A percentile compares a stretch with the other conserved stretches of the same genome.
phyloP scores from a whole-genome alignment of 176 grass and related monocot species.

The Eleusine indica region DNA sequence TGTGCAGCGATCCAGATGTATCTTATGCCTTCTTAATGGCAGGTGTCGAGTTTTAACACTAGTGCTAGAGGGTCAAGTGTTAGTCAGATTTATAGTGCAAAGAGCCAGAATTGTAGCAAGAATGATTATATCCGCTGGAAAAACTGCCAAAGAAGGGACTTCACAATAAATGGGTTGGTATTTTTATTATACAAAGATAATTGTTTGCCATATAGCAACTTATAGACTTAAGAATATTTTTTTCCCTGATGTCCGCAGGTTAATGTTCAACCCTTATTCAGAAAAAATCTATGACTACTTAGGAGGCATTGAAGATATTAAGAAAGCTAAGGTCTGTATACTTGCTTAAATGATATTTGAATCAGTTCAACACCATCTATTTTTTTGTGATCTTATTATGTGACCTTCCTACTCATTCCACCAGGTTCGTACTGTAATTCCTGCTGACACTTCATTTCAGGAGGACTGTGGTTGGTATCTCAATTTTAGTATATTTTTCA shows the following conservation, averaged over 20 bases:
- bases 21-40: slow-evolving; percentile 31
- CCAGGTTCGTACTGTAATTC: slow-evolving; percentile 87
- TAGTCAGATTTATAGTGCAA: slow-evolving; percentile 42
- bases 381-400: slow-evolving; percentile 18
- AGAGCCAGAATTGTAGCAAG: slow-evolving; percentile 61
- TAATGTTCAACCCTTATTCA: slow-evolving; percentile 96
- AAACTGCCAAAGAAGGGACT: slow-evolving; percentile 85
- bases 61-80: slow-evolving; percentile 49
- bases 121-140: slow-evolving; percentile 87
- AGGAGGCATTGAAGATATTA: slow-evolving; percentile 89
- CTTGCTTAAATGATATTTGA: slow-evolving; percentile 43
- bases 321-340: slow-evolving; percentile 71
- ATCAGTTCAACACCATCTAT: slow-evolving; percentile 20
- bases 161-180: slow-evolving; percentile 90
- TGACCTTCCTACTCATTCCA: slow-evolving; percentile 20
- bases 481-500: slow-evolving; percentile 23
- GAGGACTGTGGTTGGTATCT: slow-evolving; percentile 85
- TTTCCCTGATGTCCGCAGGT: slow-evolving; percentile 53
- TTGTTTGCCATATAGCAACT: slow-evolving; percentile 12
- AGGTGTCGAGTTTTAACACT: slow-evolving; percentile 97
- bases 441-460: slow-evolving; percentile 72
- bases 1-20: slow-evolving; percentile 7
- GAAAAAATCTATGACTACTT: slow-evolving; percentile 95
- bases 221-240: slow-evolving; percentile 5
- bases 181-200: slow-evolving; percentile 29